Evolutionary conservation across 257 asterid species (phyloP).

Genomic region (Forsythia viridissima): DNA sequence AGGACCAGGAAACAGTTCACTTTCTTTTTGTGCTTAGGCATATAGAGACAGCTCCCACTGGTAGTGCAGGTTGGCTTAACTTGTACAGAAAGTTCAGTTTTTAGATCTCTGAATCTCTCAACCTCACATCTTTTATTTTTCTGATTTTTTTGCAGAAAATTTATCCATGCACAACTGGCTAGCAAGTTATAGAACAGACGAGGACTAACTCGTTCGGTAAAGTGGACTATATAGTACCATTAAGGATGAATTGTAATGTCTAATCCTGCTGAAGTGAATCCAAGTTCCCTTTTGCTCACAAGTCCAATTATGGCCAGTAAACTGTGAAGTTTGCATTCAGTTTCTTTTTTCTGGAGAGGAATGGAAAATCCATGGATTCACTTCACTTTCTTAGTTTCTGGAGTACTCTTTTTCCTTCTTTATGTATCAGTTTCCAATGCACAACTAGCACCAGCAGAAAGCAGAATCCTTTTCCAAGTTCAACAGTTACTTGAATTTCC

Average conservation of each 20-base stretch:
- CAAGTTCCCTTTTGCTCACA: too few species aligned
- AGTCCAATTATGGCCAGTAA: not conserved
- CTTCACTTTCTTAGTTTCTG: slow-evolving; percentile 28
- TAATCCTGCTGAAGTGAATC: too few species aligned
- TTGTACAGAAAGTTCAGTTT: slow-evolving; percentile 35
- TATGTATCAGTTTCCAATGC: slow-evolving; percentile 38
- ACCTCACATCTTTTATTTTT: not conserved
- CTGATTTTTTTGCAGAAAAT: slow-evolving; percentile 11
- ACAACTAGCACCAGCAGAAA: slow-evolving; percentile 59
- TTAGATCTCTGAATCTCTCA: slow-evolving; percentile 35
- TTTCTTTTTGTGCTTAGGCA: slow-evolving; percentile 33
- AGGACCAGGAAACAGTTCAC: slow-evolving; percentile 32
- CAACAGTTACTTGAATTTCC: slow-evolving; percentile 81
- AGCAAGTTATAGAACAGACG: too few species aligned
- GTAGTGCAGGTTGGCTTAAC: slow-evolving; percentile 19
- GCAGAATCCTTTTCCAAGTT: slow-evolving; percentile 61
- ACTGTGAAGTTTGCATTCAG: not conserved
- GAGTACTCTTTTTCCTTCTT: slow-evolving; percentile 24
- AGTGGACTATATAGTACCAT: too few species aligned
- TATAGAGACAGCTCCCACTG: slow-evolving; percentile 34
- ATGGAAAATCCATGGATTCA: slow-evolving; percentile 26
- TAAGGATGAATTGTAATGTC: too few species aligned
- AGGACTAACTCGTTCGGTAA: too few species aligned
- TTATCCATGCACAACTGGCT: not conserved
- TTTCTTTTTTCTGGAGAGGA: not conserved